phyloP scores from a whole-genome alignment of 1,284 basidiomycete genomes.

The Cryptococcus floricola region DNA sequence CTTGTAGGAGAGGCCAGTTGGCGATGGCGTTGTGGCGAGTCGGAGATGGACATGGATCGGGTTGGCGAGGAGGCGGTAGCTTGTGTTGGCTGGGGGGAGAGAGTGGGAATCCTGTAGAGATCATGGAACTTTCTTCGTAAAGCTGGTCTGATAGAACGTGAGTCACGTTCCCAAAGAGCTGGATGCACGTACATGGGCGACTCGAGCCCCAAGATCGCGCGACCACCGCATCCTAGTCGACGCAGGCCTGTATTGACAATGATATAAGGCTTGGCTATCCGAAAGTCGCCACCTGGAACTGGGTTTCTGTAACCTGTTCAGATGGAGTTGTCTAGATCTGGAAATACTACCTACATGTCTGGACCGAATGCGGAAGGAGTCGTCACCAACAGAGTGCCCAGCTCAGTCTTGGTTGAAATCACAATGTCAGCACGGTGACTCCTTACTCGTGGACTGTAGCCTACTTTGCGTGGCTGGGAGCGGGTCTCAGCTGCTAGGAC shows the following conservation, averaged over 20 bases:
- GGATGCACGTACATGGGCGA: slow-evolving; percentile 27
- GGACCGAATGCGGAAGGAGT: slow-evolving; percentile 38
- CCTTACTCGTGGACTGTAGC: not conserved
- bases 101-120: slow-evolving; percentile 36
- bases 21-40: not conserved
- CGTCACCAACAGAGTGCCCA: slow-evolving; percentile 38
- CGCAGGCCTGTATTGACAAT: slow-evolving; percentile 43
- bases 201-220: slow-evolving; percentile 44
- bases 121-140: slow-evolving; percentile 44
- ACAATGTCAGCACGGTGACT: not conserved
- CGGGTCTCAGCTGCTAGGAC: slow-evolving; percentile 29
- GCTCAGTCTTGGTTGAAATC: slow-evolving; percentile 25
- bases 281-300: slow-evolving; percentile 39
- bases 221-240: slow-evolving; percentile 44
- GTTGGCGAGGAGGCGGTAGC: slow-evolving; percentile 32
- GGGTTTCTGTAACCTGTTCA: slow-evolving; percentile 15
- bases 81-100: slow-evolving; percentile 2
- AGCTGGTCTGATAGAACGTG: slow-evolving; percentile 22
- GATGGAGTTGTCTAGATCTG: not conserved
- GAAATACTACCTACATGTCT: slow-evolving; percentile 32
- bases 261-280: slow-evolving; percentile 40
- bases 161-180: not conserved
- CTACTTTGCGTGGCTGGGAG: slow-evolving; percentile 23
- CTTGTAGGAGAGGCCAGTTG: no score
- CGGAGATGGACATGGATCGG: slow-evolving; percentile 2